Conservation (phyloP, 176 grass and related monocot genomes). For the Alloteropsis semialata region DNA sequence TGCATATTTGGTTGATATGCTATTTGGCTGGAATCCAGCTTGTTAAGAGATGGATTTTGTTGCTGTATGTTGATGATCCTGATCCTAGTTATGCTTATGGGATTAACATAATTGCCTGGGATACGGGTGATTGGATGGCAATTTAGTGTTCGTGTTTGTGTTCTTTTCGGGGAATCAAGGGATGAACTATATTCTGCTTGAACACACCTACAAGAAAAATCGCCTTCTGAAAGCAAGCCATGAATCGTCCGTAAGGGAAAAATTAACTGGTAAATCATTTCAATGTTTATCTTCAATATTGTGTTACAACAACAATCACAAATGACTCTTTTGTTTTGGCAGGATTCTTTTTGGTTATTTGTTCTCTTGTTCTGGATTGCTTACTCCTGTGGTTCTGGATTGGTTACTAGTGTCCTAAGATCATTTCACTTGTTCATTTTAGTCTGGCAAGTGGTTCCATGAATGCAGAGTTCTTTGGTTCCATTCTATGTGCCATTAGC, state of each 20-base stretch:
- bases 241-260: conserved; percentile 12
- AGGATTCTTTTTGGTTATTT: conserved; percentile 42
- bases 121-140: conserved; percentile 19
- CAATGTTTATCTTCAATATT: conserved; percentile 14
- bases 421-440: not conserved
- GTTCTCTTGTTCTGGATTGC: conserved; percentile 43
- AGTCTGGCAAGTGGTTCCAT: not conserved
- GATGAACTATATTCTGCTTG: conserved; percentile 14
- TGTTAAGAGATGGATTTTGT: conserved; percentile 39
- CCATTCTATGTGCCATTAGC: not conserved
- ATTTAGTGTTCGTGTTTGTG: conserved; percentile 7
- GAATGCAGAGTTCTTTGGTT: not conserved
- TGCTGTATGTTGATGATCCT: conserved; percentile 18
- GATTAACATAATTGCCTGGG: conserved; percentile 7
- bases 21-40: conserved; percentile 33
- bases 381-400: conserved; percentile 25
- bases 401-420: conserved; percentile 19
- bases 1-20: conserved; percentile 38
- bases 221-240: conserved; percentile 7
- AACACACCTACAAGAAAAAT: conserved; percentile 34
- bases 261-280: conserved; percentile 40
- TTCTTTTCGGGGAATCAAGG: conserved; percentile 29
- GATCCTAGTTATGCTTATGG: conserved; percentile 12
- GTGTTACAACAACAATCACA: conserved; percentile 33
- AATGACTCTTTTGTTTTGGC: conserved; percentile 55